Evolutionary conservation across 1,284 basidiomycete species (phyloP).

Genomic region (Ceratobasidium theobromae): DNA sequence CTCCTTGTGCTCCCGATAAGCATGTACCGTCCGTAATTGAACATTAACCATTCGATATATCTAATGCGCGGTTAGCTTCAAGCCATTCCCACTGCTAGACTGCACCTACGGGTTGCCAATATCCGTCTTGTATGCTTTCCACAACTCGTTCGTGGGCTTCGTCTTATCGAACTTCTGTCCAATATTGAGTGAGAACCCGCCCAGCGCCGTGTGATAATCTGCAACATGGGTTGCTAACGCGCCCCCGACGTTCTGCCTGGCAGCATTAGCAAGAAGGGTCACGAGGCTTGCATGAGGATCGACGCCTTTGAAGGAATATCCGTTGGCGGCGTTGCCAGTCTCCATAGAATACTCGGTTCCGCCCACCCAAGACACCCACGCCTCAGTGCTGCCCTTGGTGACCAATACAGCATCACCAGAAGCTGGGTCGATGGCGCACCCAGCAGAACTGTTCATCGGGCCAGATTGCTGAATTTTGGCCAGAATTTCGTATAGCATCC

Average conservation of each 20-base stretch:
- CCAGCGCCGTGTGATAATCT: slow-evolving; percentile 52
- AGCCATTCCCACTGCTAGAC: neutral
- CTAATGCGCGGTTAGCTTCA: neutral
- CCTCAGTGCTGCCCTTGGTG: slow-evolving; percentile 50
- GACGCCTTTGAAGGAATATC: slow-evolving; percentile 61
- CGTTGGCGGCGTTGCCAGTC: slow-evolving; percentile 56
- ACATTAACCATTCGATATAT: slow-evolving; percentile 70
- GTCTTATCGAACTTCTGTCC: slow-evolving; percentile 57
- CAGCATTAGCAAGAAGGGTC: slow-evolving; percentile 43
- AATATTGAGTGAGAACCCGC: slow-evolving; percentile 56
- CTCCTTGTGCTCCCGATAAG: slow-evolving; percentile 63
- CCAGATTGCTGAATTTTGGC: slow-evolving; percentile 48
- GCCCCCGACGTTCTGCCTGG: slow-evolving; percentile 36
- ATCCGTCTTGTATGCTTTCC: slow-evolving; percentile 54
- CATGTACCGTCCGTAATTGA: slow-evolving; percentile 72
- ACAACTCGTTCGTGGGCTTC: slow-evolving; percentile 60
- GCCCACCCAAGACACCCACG: slow-evolving; percentile 68
- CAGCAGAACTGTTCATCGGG: slow-evolving; percentile 51
- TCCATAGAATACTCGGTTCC: slow-evolving; percentile 65
- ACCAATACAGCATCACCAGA: slow-evolving; percentile 41
- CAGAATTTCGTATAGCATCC: slow-evolving; percentile 71
- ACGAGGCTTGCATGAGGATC: slow-evolving; percentile 59
- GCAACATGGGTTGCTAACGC: slow-evolving; percentile 47
- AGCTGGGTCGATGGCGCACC: slow-evolving; percentile 38
- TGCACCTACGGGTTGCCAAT: slow-evolving; percentile 50